phyloP scores from a whole-genome alignment of 495 filamentous ascomycete species.

The Pseudomonodictys pantanalensis region DNA sequence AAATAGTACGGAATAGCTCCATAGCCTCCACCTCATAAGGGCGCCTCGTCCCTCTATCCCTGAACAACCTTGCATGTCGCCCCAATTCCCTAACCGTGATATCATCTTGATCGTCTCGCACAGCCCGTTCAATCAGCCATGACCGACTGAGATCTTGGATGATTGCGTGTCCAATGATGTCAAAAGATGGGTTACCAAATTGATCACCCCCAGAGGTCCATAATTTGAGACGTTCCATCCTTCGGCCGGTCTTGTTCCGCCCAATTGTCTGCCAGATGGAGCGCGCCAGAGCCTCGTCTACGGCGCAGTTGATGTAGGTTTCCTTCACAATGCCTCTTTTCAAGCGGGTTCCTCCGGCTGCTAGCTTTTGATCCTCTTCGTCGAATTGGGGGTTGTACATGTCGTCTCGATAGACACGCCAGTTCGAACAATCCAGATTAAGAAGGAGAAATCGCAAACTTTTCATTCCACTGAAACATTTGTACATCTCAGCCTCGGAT shows the following conservation, averaged over 20 bases:
- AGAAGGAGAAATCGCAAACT: constrained; percentile 16
- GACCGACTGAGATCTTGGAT: constrained; percentile 16
- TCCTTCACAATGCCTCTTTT: constrained; percentile 16
- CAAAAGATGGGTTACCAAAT: not conserved
- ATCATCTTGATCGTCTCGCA: constrained; percentile 17
- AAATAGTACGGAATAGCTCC: constrained; percentile 14
- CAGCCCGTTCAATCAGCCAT: constrained; percentile 25
- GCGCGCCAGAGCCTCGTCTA: constrained; percentile 25
- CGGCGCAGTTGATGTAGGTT: constrained; percentile 22
- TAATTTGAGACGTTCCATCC: constrained; percentile 18
- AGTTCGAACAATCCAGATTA: constrained; percentile 21
- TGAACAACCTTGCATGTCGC: constrained; percentile 11
- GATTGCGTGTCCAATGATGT: not conserved
- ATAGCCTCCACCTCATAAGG: not conserved
- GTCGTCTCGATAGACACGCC: constrained; percentile 14
- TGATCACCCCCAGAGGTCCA: constrained; percentile 13
- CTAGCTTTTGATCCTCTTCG: constrained; percentile 13
- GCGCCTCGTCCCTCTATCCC: not conserved
- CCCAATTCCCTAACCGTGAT: constrained; percentile 23
- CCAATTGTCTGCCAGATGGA: constrained; percentile 22
- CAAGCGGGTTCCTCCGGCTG: not conserved
- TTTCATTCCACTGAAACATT: constrained; percentile 14
- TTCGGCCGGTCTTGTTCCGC: constrained; percentile 12
- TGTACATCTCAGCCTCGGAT: constrained; percentile 20
- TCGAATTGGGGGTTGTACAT: constrained; percentile 20